Evolutionary conservation across 306 rosid species (phyloP).

Genomic region (Echinosophora koreensis): DNA sequence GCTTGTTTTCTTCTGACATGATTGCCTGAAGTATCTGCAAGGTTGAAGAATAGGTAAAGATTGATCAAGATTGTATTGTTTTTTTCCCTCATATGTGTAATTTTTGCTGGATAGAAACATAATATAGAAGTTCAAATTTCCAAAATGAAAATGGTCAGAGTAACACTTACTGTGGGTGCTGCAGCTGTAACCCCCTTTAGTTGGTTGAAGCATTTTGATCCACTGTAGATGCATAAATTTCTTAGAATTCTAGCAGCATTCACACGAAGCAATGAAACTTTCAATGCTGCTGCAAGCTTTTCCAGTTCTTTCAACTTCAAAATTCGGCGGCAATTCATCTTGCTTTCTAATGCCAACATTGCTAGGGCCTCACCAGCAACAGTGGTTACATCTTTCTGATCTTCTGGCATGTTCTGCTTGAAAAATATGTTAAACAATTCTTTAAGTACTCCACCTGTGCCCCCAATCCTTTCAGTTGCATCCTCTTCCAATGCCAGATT

Average conservation of each 20-base stretch:
- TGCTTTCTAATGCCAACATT: constrained; percentile 85
- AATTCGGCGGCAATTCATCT: constrained; percentile 71
- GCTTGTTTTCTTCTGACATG: constrained; percentile 74
- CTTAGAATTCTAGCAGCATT: constrained; percentile 84
- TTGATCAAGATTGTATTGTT: not conserved
- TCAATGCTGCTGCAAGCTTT: constrained; percentile 66
- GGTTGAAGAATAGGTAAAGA: constrained; percentile 33
- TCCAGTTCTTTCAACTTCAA: constrained; percentile 62
- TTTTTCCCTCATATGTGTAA: not conserved
- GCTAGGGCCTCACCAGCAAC: constrained; percentile 97
- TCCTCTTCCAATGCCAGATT: constrained; percentile 82
- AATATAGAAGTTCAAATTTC: constrained; percentile 10
- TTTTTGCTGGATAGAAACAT: constrained; percentile 14
- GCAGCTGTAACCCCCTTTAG: constrained; percentile 66
- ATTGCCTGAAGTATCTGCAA: constrained; percentile 73
- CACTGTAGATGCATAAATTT: constrained; percentile 77
- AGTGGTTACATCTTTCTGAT: constrained; percentile 52
- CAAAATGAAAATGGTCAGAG: constrained; percentile 13
- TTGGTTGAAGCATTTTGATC: constrained; percentile 63
- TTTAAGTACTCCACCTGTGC: constrained; percentile 86
- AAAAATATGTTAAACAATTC: constrained; percentile 79
- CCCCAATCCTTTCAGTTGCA: constrained; percentile 83
- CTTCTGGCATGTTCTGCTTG: constrained; percentile 50
- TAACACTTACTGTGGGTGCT: constrained; percentile 80
- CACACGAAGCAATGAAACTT: constrained; percentile 64